phyloP scores from a whole-genome alignment of 2,329 filamentous ascomycete genomes.

The Botrytis galanthina region DNA sequence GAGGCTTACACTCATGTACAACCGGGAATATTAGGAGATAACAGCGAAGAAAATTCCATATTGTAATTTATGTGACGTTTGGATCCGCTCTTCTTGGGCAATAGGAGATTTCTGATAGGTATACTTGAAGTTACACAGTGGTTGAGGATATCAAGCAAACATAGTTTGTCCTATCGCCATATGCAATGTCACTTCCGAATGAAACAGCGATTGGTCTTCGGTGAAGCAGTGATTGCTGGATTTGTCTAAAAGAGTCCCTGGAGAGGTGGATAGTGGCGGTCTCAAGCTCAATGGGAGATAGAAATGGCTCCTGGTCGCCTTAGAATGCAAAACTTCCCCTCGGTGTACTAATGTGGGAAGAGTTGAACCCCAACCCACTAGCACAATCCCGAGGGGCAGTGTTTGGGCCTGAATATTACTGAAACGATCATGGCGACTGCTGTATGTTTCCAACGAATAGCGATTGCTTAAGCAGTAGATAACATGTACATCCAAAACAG shows the following conservation, averaged over 20 bases:
- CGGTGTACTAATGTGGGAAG: slow-evolving; percentile 15
- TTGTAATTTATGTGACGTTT: neutral
- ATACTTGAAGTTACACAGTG: neutral
- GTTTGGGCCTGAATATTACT: neutral
- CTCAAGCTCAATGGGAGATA: neutral
- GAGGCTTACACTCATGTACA: slow-evolving; percentile 15
- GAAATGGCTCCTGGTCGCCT: neutral
- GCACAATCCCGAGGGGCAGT: slow-evolving; percentile 1
- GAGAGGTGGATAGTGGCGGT: neutral
- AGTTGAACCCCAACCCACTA: neutral
- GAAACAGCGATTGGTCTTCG: slow-evolving; percentile 8
- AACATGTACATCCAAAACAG: neutral
- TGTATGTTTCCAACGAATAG: neutral
- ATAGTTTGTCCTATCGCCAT: neutral
- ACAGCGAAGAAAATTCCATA: neutral
- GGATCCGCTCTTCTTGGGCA: neutral
- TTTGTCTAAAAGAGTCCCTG: neutral
- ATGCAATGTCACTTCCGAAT: slow-evolving; percentile 4
- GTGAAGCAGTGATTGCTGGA: neutral
- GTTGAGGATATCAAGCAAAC: slow-evolving; percentile 1
- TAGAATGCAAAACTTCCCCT: neutral
- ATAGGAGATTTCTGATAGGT: neutral
- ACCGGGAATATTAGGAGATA: slow-evolving; percentile 16
- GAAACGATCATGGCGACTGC: neutral
- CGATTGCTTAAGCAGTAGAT: neutral